Conservation (phyloP, 2,329 filamentous ascomycete species). For the Cercospora beticola region DNA sequence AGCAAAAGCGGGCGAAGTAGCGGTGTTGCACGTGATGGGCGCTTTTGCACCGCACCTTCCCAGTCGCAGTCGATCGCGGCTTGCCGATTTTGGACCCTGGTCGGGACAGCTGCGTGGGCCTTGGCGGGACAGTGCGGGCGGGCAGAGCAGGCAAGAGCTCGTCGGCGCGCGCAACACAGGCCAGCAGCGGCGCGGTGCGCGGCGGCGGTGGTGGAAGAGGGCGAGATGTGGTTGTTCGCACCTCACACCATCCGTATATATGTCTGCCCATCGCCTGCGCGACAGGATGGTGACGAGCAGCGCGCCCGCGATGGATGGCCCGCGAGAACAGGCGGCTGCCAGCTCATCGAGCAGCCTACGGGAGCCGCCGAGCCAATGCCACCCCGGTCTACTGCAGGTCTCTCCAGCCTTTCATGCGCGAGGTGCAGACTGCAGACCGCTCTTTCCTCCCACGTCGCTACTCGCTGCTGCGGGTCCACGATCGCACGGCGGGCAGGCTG, state of each 20-base stretch:
- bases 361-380: neutral
- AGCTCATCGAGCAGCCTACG: neutral
- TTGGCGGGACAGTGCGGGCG: neutral
- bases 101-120: neutral
- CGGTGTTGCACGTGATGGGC: neutral
- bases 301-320: neutral
- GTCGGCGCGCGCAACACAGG: neutral
- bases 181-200: neutral
- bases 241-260: neutral
- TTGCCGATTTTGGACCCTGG: constrained; percentile 1
- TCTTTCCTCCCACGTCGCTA: constrained; percentile 1
- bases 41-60: neutral
- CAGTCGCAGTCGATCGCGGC: neutral
- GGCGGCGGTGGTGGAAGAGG: neutral
- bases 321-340: neutral
- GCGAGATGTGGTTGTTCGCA: neutral
- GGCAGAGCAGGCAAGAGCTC: neutral
- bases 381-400: neutral
- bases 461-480: constrained; percentile 1
- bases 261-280: neutral
- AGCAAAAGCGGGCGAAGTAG: neutral
- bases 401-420: neutral
- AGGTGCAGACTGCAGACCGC: constrained; percentile 8
- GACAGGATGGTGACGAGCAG: constrained; percentile 15
- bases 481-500: constrained; percentile 3